Base-by-base conservation (phyloP, 2,329 filamentous ascomycete genomes). In the Cladosporium phlei region DNA sequence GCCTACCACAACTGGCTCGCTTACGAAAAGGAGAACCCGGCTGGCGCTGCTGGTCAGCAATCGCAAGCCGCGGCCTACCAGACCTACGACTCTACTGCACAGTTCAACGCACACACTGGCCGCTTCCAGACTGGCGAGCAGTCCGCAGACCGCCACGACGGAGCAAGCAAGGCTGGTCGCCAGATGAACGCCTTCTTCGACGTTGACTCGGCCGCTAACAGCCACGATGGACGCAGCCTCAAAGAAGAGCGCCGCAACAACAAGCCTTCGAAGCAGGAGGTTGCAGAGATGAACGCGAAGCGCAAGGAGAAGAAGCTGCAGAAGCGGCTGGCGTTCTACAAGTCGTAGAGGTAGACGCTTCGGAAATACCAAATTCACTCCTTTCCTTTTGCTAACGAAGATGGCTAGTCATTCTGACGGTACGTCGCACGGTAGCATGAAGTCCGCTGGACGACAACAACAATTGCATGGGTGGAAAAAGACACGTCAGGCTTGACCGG, bases 171-270 rank as follows among this genome's bases (percentile, higher is more conserved):
- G 74, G 85, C 85, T 50, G 77, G 75, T 42, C 77, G 93, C 34
- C 93, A 97, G 70, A 86, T 97, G 85, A 86, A 87, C 62, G 87
- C 89, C 30, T 97, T 85, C 69, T 98, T 97, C 66, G 91, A 98
- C 63, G 90, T 96, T 33, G 90, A 97, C 66, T 87, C 89, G 4
- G 90, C 89, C 3, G 91, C 90, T 4, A 96, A 95, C 62, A 80
- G 80, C 48, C 90, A 98, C 61, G 85, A 95, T 58, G 93, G 93
- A 2, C 80, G 85, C 49, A 96, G 90, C 62, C 72, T 98, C 49
- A 94, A 91, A 69, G 93, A 89, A 2, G 93, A 98, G 73, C 78
- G 93, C 46, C 83, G 86, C 48, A 82, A 83, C 46, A 90, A 93
- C 77, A 89, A 88, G 68, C 76, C 91, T 19, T 85, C 73, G 47